Percentiles rank a stretch among this genome's conserved stretches.
Evolutionary conservation across 352 stramenopile genomes (phyloP).

Genomic region (Phytopythium cucurbitacearum): DNA sequence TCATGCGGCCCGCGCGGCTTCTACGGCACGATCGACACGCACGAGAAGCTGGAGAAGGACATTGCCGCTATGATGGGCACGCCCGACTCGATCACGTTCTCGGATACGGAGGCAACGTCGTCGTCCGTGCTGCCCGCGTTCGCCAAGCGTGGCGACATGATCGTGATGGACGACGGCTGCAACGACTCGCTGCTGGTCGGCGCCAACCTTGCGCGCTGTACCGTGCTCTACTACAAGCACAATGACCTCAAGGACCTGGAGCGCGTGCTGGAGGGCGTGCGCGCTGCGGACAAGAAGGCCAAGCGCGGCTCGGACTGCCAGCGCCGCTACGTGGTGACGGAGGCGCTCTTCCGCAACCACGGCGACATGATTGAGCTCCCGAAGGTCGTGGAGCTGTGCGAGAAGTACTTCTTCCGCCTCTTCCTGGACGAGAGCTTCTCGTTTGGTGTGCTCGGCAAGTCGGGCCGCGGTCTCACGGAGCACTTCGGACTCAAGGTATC

Average conservation of each 20-base stretch:
- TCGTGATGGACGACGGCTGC: slow-evolving; percentile 95
- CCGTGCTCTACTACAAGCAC: slow-evolving; percentile 96
- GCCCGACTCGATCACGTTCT: slow-evolving; percentile 96
- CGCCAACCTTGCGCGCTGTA: slow-evolving; percentile 92
- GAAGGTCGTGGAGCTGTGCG: slow-evolving; percentile 91
- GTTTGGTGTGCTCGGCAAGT: slow-evolving; percentile 95
- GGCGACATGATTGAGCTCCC: slow-evolving; percentile 94
- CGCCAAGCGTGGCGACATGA: slow-evolving; percentile 95
- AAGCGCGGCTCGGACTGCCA: slow-evolving; percentile 80
- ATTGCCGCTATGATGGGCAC: slow-evolving; percentile 91
- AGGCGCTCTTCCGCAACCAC: slow-evolving; percentile 97
- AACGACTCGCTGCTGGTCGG: slow-evolving; percentile 94
- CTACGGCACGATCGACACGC: slow-evolving; percentile 96
- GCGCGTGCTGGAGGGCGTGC: slow-evolving; percentile 86
- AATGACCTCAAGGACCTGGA: slow-evolving; percentile 97
- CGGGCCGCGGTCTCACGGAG: slow-evolving; percentile 78
- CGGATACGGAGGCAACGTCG: slow-evolving; percentile 93
- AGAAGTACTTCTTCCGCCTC: slow-evolving; percentile 82
- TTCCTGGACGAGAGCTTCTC: slow-evolving; percentile 90
- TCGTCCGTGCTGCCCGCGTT: slow-evolving; percentile 96
- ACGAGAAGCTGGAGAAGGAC: slow-evolving; percentile 89
- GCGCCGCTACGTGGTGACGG: slow-evolving; percentile 96
- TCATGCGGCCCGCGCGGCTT: slow-evolving; percentile 97
- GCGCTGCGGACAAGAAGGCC: slow-evolving; percentile 87
- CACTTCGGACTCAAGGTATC: slow-evolving; percentile 72